Base-by-base conservation (phyloP, 2,329 filamentous ascomycete genomes). In the Xylariomycetidae sp. region DNA sequence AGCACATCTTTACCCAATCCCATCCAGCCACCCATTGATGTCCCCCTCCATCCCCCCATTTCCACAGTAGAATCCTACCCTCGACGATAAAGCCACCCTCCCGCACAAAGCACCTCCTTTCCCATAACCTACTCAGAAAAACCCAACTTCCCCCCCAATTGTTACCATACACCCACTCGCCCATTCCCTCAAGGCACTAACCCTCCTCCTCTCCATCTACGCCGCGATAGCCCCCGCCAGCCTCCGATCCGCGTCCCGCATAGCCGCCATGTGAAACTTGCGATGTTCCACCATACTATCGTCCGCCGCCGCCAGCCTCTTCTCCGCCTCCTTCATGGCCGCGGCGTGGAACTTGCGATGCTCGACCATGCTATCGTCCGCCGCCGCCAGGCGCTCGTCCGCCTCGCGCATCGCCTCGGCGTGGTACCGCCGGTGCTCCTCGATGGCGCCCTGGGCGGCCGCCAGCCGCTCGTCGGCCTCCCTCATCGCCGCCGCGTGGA, bases 231-330 rank as follows among this genome's bases (percentile, higher is more conserved):
- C n/a, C n/a, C n/a, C 25, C 12, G 6, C 6, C 16, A 27, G n/a
- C 25, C 25, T 27, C 25, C 25, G n/a, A n/a, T 27, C 25, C 6
- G 25, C 25, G n/a, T 27, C 25, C 25, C 25, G 6, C 34, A 36
- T 36, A 6, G 37, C 37, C 14, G 34, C 17, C 5, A 13, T 25
- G 23, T 38, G 36, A 20, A 38, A 38, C 28, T 35, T 38, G 6
- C 32, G 16, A 28, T 38, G 36, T 18, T 38, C 36, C 11, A 35
- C 19, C 36, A 38, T 38, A 16, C 36, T 35, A 19, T 38, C 32
- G 25, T 34, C 32, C 4, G 31, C 31, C 4, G 20, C 27, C 6
- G 20, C 22, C n/a, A 38, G 15, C 18, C 36, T 27, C 23, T 38
- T 27, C 14, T 38, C 36, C 3, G 36, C 36, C 18, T 38, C 33